Evolutionary conservation across 1,139 yeast species (phyloP).

Genomic region (Nakaseomyces bracarensis): DNA sequence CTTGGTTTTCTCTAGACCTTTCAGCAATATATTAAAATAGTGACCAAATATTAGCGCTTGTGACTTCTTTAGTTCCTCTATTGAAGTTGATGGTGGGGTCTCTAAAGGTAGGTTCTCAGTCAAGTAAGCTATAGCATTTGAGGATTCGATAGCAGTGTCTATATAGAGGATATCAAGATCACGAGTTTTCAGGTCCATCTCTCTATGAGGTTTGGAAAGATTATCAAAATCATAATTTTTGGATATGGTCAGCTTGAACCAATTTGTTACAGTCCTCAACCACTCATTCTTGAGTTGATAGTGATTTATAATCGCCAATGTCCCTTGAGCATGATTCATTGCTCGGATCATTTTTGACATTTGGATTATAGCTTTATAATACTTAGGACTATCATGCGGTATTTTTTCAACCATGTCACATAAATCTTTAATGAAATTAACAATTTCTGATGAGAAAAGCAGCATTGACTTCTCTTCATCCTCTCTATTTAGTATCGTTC

Average conservation of each 20-base stretch:
- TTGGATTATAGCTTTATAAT: constrained; percentile 47
- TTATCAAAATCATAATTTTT: constrained; percentile 32
- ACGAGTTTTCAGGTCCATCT: constrained; percentile 27
- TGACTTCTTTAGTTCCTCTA: constrained; percentile 47
- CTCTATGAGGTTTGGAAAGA: constrained; percentile 29
- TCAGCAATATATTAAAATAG: constrained; percentile 62
- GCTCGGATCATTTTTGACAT: constrained; percentile 49
- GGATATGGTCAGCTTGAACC: constrained; percentile 53
- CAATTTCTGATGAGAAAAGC: constrained; percentile 36
- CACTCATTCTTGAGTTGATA: constrained; percentile 50
- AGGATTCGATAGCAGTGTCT: constrained; percentile 61
- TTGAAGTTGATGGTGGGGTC: constrained; percentile 52
- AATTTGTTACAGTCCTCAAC: constrained; percentile 52
- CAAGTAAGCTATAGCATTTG: constrained; percentile 48
- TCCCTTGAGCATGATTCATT: constrained; percentile 40
- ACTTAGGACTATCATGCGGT: constrained; percentile 33
- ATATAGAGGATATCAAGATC: constrained; percentile 50
- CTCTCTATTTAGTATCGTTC: constrained; percentile 37
- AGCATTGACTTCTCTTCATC: constrained; percentile 33
- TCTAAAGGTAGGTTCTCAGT: constrained; percentile 52
- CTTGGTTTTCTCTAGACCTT: constrained; percentile 57
- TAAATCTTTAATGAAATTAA: constrained; percentile 33
- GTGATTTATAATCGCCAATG: constrained; percentile 47
- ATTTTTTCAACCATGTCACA: constrained; percentile 35
- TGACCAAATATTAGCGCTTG: constrained; percentile 62